A percentile compares a stretch with the other conserved stretches of the same genome.
Conservation (phyloP, 495 filamentous ascomycete genomes). For the Aspergillus hancockii region DNA sequence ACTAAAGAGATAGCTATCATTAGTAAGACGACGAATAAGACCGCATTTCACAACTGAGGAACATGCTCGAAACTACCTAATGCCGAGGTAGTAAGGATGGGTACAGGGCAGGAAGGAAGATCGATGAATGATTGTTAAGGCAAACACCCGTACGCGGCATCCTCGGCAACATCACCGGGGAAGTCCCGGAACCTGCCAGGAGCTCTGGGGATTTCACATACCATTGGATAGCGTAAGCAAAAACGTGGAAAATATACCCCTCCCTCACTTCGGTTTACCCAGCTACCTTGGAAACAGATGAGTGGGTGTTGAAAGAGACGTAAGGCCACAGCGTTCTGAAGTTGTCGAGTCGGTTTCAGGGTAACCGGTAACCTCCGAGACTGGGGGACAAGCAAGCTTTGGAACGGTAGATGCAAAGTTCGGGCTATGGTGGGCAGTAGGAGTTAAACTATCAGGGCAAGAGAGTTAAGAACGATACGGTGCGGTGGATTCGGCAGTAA, state of each 20-base stretch:
- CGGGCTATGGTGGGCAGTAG: neutral
- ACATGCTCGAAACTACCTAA: neutral
- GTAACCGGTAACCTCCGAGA: no score
- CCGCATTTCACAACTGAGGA: neutral
- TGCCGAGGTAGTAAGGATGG: neutral
- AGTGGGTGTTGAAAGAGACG: no score
- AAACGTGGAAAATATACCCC: neutral
- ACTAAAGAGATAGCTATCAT: constrained; percentile 23
- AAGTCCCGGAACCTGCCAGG: neutral
- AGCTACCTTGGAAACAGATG: no score
- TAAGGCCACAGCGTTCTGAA: no score
- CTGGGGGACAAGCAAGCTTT: no score
- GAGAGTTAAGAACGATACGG: neutral
- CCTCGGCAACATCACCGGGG: neutral
- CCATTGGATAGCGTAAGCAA: constrained; percentile 22
- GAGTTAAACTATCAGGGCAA: no score
- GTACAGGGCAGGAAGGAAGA: neutral
- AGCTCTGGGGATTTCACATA: constrained; percentile 12
- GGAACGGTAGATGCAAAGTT: neutral
- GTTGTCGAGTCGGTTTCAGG: no score
- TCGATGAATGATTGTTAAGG: neutral
- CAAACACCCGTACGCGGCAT: neutral
- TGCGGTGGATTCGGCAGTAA: no score
- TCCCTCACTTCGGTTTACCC: neutral
- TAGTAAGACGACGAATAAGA: constrained; percentile 20